Percentiles rank a stretch among this genome's conserved stretches.
Conservation (phyloP, 805 yeast genomes). For the Lachancea thermotolerans region DNA sequence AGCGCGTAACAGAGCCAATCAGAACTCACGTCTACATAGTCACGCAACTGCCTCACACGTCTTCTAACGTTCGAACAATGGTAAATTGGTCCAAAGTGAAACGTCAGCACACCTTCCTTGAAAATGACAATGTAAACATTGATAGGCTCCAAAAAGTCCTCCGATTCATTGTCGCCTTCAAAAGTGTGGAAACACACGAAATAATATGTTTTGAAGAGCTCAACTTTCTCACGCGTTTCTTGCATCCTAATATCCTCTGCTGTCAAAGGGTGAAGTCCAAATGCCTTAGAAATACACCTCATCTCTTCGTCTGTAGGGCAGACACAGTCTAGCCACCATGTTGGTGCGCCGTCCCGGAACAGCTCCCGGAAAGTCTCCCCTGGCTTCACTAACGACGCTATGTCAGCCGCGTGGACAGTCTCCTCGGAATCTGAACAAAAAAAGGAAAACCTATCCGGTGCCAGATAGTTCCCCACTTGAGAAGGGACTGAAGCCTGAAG, state of each 20-base stretch:
- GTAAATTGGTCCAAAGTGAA: constrained; percentile 61
- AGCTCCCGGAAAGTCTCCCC: constrained; percentile 61
- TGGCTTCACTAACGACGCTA: constrained; percentile 65
- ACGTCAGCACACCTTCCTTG: constrained; percentile 58
- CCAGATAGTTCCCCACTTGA: constrained; percentile 14
- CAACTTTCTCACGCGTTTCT: constrained; percentile 96
- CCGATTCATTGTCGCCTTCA: constrained; percentile 73
- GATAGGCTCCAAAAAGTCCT: constrained; percentile 76
- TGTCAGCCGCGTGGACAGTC: constrained; percentile 83
- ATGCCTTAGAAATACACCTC: constrained; percentile 86
- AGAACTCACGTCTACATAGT: constrained; percentile 68
- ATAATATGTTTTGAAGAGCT: constrained; percentile 80
- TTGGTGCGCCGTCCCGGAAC: constrained; percentile 63
- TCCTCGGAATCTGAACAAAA: constrained; percentile 78
- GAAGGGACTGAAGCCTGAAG: background rate
- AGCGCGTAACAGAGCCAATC: constrained; percentile 81
- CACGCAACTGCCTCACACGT: constrained; percentile 73
- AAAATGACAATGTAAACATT: constrained; percentile 70
- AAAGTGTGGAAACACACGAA: constrained; percentile 97
- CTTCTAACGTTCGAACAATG: constrained; percentile 75
- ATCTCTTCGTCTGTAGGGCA: constrained; percentile 94
- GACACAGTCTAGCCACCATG: constrained; percentile 95
- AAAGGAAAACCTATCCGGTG: constrained; percentile 78
- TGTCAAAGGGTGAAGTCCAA: constrained; percentile 95
- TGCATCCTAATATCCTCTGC: constrained; percentile 96